Evolutionary conservation across 1,284 basidiomycete genomes (phyloP).

Genomic region (Ustilago shanxiensis): DNA sequence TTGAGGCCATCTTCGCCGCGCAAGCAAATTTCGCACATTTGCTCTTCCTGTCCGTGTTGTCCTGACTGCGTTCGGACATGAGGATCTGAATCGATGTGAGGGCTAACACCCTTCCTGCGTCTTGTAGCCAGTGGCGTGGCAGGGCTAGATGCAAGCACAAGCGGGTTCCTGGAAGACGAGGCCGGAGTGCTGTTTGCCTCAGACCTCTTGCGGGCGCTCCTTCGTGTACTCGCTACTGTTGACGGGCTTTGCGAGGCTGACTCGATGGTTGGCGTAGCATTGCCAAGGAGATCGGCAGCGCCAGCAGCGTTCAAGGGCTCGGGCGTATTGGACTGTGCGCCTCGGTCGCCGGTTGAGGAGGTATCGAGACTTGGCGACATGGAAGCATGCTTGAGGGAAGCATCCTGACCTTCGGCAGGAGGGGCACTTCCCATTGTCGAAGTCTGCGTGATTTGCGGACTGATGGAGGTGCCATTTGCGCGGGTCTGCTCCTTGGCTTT

Average conservation of each 20-base stretch:
- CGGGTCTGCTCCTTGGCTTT: conserved; percentile 71
- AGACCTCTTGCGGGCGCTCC: conserved; percentile 42
- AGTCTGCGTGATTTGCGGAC: conserved; percentile 32
- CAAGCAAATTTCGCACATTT: conserved; percentile 73
- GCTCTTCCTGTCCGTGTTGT: conserved; percentile 31
- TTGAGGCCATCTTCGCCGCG: conserved; percentile 86
- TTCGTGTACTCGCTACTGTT: conserved; percentile 32
- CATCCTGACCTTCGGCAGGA: conserved; percentile 10
- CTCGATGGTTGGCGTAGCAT: conserved; percentile 20
- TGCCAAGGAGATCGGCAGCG: conserved; percentile 31
- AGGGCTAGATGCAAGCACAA: conserved; percentile 32
- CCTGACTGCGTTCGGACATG: conserved; percentile 13
- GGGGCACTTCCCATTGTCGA: conserved; percentile 26
- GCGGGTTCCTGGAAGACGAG: conserved; percentile 25
- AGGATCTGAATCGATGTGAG: conserved; percentile 31
- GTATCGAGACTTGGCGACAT: conserved; percentile 42
- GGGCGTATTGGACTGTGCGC: conserved; percentile 29
- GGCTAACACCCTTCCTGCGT: conserved; percentile 43
- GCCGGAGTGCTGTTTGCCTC: conserved; percentile 32
- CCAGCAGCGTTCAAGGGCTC: conserved; percentile 34
- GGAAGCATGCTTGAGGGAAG: conserved; percentile 16
- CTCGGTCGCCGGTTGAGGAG: conserved; percentile 12
- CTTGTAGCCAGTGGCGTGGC: conserved; percentile 26
- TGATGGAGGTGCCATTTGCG: conserved; percentile 23
- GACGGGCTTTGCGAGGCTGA: conserved; percentile 36